Evolutionary conservation across 2,329 filamentous ascomycete genomes (phyloP), one percentile per base, ranked within the genome.

Genomic region (Chrysoporthe cubensis): DNA sequence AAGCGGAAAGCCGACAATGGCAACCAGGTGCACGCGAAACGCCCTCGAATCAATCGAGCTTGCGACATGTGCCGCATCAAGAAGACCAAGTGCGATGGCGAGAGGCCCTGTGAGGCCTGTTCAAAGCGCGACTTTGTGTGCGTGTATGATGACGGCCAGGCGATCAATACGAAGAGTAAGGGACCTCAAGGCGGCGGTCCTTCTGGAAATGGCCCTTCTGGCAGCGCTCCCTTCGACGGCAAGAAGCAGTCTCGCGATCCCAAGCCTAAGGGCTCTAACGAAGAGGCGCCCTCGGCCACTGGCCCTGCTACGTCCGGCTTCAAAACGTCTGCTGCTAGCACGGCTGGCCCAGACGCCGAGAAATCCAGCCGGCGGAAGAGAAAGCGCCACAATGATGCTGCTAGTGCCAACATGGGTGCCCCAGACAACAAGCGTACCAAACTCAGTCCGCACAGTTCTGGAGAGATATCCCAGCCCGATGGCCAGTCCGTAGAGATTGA

Each of bases 51-150:
- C 32, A 26, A 21, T 42, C 26, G 40, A 13, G 63, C 63, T 32
- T 69, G 68, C 43, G 58, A 58, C n/a, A 64, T 57, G 34, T 69
- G 68, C 48, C 62, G 65, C n/a, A 4, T 52, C 7, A 66, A 69
- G 57, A 69, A 67, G 16, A 65, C 68, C n/a, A 63, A 56, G n/a
- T 69, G 68, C 44, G 66, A 61, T 8, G 59, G 62, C 21, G 62
- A 37, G 9, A 65, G 34, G 1, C 68, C 68, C 5, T 69, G 68
- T 32, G 50, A 54, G 13, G 54, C 58, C 13, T 69, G 68, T 18
- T 16, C n/a, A 13, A 62, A 60, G 57, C 63, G 62, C 8, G 16
- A 37, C 4, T 67, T 60, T 43, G 40, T 16, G 11, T 69, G 68
- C 52, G 34, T 37, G 21, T 64, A 52, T 44, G 56, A 32, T 34